A percentile compares a stretch with the other conserved stretches of the same genome.
Conservation (phyloP, 2,329 filamentous ascomycete genomes). For the Lasiodiplodia gonubiensis region DNA sequence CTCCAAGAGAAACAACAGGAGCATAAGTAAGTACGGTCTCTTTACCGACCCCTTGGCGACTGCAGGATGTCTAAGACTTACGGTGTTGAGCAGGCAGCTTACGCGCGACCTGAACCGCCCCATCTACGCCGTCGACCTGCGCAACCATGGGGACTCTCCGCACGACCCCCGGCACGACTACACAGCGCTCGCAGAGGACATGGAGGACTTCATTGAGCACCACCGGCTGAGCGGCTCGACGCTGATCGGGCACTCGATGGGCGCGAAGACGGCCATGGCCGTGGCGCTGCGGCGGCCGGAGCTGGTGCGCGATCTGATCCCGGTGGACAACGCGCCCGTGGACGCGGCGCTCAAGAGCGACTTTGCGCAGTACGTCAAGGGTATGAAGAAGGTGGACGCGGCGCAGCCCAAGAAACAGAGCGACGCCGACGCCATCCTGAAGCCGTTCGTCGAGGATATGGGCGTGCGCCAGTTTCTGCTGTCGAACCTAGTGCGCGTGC, state of each 20-base stretch:
- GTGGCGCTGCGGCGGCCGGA: conserved; percentile 75
- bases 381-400: conserved; percentile 81
- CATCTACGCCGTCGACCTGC: conserved; percentile 84
- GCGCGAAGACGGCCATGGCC: conserved; percentile 91
- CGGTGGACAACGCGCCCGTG: conserved; percentile 91
- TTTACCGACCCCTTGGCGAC: neutral
- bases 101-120: conserved; percentile 79
- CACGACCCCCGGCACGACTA: conserved; percentile 82
- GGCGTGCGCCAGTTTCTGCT: conserved; percentile 89
- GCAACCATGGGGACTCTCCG: conserved; percentile 91
- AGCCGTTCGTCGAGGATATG: conserved; percentile 63
- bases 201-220: conserved; percentile 75
- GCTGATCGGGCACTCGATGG: conserved; percentile 95
- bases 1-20: conserved; percentile 92
- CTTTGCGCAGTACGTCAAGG: conserved; percentile 81
- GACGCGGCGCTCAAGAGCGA: conserved; percentile 75
- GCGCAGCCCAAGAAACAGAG: conserved; percentile 70
- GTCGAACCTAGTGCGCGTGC: conserved; percentile 73
- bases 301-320: conserved; percentile 72
- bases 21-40: conserved; percentile 84
- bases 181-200: conserved; percentile 78
- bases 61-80: neutral
- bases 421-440: conserved; percentile 81
- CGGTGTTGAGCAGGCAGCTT: conserved; percentile 64
- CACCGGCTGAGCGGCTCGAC: conserved; percentile 73